phyloP scores from a whole-genome alignment of 2,329 filamentous ascomycete genomes.

The Claviceps sorghi region DNA sequence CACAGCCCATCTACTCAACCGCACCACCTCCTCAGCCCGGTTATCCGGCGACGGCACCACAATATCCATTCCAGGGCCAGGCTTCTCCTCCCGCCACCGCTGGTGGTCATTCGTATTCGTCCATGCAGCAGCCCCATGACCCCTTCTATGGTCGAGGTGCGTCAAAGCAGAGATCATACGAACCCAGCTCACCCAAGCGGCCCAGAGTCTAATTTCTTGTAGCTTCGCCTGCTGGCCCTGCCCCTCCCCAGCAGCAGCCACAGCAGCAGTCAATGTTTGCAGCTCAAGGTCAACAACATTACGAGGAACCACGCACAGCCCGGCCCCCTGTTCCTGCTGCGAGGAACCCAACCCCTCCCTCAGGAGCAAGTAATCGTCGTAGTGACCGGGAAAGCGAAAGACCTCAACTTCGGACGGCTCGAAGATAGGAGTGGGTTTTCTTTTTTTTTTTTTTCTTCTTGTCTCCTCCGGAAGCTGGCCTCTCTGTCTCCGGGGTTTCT shows the following conservation, averaged over 20 bases:
- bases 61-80: constrained; percentile 22
- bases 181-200: constrained; percentile 6
- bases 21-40: constrained; percentile 16
- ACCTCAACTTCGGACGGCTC: constrained; percentile 25
- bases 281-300: constrained; percentile 34
- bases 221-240: constrained; percentile 36
- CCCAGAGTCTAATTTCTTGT: constrained; percentile 30
- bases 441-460: no score
- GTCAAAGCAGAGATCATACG: constrained; percentile 22
- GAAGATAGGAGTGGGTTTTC: constrained; percentile 13
- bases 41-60: constrained; percentile 17
- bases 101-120: constrained; percentile 17
- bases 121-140: constrained; percentile 28
- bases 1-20: constrained; percentile 20
- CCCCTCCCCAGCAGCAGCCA: constrained; percentile 15
- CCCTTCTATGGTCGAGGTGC: constrained; percentile 46
- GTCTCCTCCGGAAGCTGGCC: no score
- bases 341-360: constrained; percentile 24
- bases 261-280: constrained; percentile 23
- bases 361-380: constrained; percentile 24
- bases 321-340: constrained; percentile 23
- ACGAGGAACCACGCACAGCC: constrained; percentile 31
- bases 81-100: constrained; percentile 17
- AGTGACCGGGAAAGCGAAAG: constrained; percentile 28
- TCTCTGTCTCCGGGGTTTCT: constrained; percentile 5